A percentile compares a stretch with the other conserved stretches of the same genome.
Evolutionary conservation across 306 rosid species (phyloP).

Genomic region (Prunus davidiana): DNA sequence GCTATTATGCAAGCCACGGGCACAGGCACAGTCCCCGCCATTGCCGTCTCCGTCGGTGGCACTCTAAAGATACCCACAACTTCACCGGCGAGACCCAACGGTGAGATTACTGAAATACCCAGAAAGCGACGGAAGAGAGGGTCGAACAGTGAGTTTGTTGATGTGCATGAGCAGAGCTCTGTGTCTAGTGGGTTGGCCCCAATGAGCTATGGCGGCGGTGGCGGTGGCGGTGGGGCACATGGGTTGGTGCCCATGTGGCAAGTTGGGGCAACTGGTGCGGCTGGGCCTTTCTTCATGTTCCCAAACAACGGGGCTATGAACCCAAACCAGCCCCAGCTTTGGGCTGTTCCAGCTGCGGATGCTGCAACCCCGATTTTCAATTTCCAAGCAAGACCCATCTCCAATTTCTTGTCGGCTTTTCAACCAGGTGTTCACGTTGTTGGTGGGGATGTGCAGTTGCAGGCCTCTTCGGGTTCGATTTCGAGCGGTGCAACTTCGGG

Average conservation of each 20-base stretch:
- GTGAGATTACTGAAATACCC: conserved; percentile 32
- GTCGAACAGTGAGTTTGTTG: conserved; percentile 46
- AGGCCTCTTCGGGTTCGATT: conserved; percentile 21
- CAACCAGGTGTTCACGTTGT: conserved; percentile 33
- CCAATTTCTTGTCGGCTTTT: conserved; percentile 56
- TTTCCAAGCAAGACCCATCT: conserved; percentile 56
- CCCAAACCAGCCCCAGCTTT: conserved; percentile 51
- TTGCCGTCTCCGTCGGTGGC: conserved; percentile 79
- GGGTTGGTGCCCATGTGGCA: conserved; percentile 63
- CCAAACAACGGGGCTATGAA: conserved; percentile 28
- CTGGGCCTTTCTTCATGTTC: conserved; percentile 68
- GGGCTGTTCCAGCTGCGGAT: conserved; percentile 60
- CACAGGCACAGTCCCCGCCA: conserved; percentile 77
- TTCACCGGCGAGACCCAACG: conserved; percentile 55
- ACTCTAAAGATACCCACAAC: conserved; percentile 75
- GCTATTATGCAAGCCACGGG: conserved; percentile 83
- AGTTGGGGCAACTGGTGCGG: conserved; percentile 21
- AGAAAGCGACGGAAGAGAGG: conserved; percentile 49
- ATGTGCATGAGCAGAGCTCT: conserved; percentile 46
- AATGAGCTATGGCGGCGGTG: conserved; percentile 18
- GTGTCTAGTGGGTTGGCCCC: conserved; percentile 62
- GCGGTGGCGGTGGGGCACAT: conserved; percentile 4
- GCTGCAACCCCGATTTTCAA: conserved; percentile 40
- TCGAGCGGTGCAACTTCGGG: conserved; percentile 22
- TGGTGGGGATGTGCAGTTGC: conserved; percentile 15